Evolutionary conservation across 23 red algal genomes (phyloP), one percentile per base, ranked within the genome.

Genomic region (Gracilaria domingensis): DNA sequence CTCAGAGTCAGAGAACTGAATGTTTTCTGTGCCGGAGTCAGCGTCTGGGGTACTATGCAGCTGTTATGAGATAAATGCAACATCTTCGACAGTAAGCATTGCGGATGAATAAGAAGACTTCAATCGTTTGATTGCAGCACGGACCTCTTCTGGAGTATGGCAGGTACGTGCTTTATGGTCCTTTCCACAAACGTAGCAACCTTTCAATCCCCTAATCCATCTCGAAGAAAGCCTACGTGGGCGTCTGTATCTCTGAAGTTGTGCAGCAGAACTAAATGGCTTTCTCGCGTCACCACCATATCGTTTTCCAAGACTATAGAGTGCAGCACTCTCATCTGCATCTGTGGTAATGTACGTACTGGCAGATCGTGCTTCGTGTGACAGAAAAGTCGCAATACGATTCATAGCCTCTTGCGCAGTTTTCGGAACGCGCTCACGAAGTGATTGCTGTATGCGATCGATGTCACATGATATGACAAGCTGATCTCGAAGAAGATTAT

Each of bases 351-450:
- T 33, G 23, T 58, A 81, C 1, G 47, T 9, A 33, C 49, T 59
- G 4, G 77, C 40, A 2, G 77, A 81, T n/a, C 77, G 26, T 4
- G 47, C 39, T 59, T 81, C 77, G 23, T 59, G 49, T 25, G 80
- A 83, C 9, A 83, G 54, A 40, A 83, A 83, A n/a, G 37, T 83
- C 40, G 54, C 80, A 64, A 83, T 83, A 9, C 55, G 21, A 16
- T 83, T 83, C 21, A 60, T 60, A 28, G 80, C 57, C 1, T 83
- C 80, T n/a, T 61, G 55, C 0, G 54, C 56, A 5, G 56, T 83
- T 29, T 26, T 83, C 4, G 80, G 57, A 28, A 83, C 26, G 18
- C 80, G 80, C 21, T 83, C 80, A 4, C 80, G 32, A 47, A 66
- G 38, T 23, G 55, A 62, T 26, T 83, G 80, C n/a, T 60, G 56